Evolutionary conservation across 2,329 filamentous ascomycete genomes (phyloP), one percentile per base, ranked within the genome.

Genomic region (Thelonectria blattea): DNA sequence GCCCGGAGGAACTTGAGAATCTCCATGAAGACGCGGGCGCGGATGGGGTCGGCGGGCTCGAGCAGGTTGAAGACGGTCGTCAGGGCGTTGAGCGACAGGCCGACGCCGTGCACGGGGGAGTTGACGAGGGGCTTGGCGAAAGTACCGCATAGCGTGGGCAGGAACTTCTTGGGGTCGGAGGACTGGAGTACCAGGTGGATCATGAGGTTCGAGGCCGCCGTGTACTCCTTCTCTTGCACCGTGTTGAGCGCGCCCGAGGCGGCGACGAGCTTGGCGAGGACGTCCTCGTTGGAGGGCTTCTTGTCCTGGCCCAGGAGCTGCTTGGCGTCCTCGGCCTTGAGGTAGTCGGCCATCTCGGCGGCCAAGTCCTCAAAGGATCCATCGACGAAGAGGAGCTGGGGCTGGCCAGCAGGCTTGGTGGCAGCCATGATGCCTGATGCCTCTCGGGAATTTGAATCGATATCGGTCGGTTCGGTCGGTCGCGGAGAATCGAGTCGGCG

Each of bases 21-120:
- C 72, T 93, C 88, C 76, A 95, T 85, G 73, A 99, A 91, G 61
- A 99, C 92, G 75, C 97, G 91, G 79, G 90, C 97, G 63, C 95
- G 89, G 74, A 91, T 86, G 56, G 92, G 89, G 74, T 93, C 90
- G 72, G 88, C 83, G 63, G 88, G 81, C 68, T 88, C 81, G 68
- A 98, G 86, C 67, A 96, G 90, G 85, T 99, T 99, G 89, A 98
- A 99, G 74, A 99, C 88, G 71, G 93, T 97, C 74, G 92, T 93
- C 69, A 99, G 87, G 70, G 95, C 91, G 68, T 92, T 93, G 70
- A 98, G 89, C 66, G 93, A 92, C 67, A 99, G 86, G 51, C 91
- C 90, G 64, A 90, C 84, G 70, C 93, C 92, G 80, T 97, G 93
- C 69, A 89, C 83, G 55, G 93, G 91, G 52, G 94, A 96, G 63